Conservation (phyloP, 2,329 filamentous ascomycete genomes). For the Hymenoscyphus scutula region DNA sequence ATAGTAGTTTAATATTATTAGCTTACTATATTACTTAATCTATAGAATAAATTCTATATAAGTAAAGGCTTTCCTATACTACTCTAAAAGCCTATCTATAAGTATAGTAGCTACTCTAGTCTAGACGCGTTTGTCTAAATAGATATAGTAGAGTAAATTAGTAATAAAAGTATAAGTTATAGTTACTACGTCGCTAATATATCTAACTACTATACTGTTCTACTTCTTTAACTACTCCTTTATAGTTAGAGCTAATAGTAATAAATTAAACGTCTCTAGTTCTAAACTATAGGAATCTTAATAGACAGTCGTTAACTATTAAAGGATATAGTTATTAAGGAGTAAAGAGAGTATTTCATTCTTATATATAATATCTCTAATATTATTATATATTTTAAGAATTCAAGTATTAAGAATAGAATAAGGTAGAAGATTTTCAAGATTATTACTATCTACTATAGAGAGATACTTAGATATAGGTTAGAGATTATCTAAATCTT, state of each 20-base stretch:
- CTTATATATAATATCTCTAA: not conserved
- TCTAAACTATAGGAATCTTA: not conserved
- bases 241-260: not conserved
- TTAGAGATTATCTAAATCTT: too few species aligned
- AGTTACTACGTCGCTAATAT: not conserved
- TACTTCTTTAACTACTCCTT: constrained; percentile 1
- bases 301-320: not conserved
- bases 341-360: not conserved
- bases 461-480: too few species aligned
- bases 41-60: not conserved
- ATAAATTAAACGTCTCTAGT: constrained; percentile 1
- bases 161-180: not conserved
- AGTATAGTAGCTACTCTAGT: not conserved
- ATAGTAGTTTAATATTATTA: constrained; percentile 51
- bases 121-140: not conserved
- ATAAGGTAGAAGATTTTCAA: too few species aligned
- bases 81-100: not conserved
- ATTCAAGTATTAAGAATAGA: too few species aligned
- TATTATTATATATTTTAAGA: not conserved
- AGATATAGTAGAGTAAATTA: not conserved
- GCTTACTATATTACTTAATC: constrained; percentile 33
- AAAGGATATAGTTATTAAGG: not conserved
- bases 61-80: not conserved
- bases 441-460: too few species aligned
- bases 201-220: not conserved